Evolutionary conservation across 2,329 filamentous ascomycete genomes (phyloP), one percentile per base, ranked within the genome.

Genomic region (Juglanconis juglandina): DNA sequence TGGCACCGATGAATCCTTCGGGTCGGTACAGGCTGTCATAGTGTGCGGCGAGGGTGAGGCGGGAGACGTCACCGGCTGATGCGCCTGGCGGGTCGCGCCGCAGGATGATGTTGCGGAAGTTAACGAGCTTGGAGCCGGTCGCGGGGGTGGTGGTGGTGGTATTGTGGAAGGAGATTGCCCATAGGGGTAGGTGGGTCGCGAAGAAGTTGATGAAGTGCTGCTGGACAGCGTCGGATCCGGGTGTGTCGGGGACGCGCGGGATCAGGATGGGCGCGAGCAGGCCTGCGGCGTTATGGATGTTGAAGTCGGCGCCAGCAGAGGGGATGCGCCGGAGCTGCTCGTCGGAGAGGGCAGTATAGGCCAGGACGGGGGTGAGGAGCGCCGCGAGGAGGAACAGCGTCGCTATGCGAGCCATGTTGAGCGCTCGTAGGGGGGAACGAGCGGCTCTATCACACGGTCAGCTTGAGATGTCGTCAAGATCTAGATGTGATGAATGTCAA

Each of bases 41-140:
- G 70, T 96, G 92, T 39, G 91, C 92, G 8, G 91, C 92, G 53
- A 96, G 78, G 4, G 90, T 91, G 66, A 96, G 76, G 55, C 89
- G 77, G 54, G 88, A 88, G 13, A 90, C 84, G 70, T 92, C 85
- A 0, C 92, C 91, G 0, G 80, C 76, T 44, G 80, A 73, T 2
- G 86, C 79, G 87, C 90, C 92, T 7, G 92, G 91, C 47, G 92
- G 92, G 73, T 95, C 90, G 54, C 90, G 83, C 50, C 85, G 87
- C 33, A 90, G 84, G 56, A 96, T 87, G 46, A 96, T 76, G 69
- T 96, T 96, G 58, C 84, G 79, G 68, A 96, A 95, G 0, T 89
- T 89, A 0, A 94, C 73, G 44, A 88, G 77, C 62, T 79, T 81
- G 55, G 82, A 77, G 1, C 83, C 81, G 0, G 86, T 87, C 1